Evolutionary conservation across 1,284 basidiomycete species (phyloP), one percentile per base, ranked within the genome.

Genomic region (Coniferiporia weirii): DNA sequence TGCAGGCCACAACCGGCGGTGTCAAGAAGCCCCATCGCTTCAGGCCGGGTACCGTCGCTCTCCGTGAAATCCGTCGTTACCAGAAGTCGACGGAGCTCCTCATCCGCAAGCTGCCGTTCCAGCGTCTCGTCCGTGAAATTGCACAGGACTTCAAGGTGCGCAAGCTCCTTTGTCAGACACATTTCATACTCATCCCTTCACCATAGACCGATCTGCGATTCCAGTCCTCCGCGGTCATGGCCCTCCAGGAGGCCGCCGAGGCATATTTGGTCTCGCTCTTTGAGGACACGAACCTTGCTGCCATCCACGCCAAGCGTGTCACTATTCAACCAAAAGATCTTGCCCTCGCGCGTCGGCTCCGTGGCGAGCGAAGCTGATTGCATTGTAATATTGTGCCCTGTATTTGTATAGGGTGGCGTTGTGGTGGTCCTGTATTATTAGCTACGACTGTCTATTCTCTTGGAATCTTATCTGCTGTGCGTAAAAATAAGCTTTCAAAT

Each of bases 21-120:
- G 86, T 87, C 70, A 87, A 88, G 82, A 87, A 87, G 77, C 85
- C 85, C 65, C 85, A 89, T 81, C 82, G 76, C 40, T 77, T 76
- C 69, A 75, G 76, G 68, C 77, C 77, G 35, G 77, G 77, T 68
- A 91, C 88, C 65, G 88, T 92, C 73, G 89, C 89, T 68, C 83
- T 91, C 62, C 85, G 89, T 76, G 89, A 92, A 76, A 92, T 92
- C 68, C 79, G 89, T 72, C 81, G 87, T 61, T 92, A 91, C 80
- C 89, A 91, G 73, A 88, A 87, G 77, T 87, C 87, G 64, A 87
- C 89, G 64, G 86, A 89, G 74, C 78, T 89, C 64, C 79, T 89
- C 66, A 89, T 89, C 73, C 79, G 86, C 69, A 89, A 89, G 75
- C 81, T 88, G 55, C 86, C 79, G 70, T 86, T 89, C 81, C 85